phyloP scores from a whole-genome alignment of 2,329 filamentous ascomycete species.

The Beauveria scarabaeidicola region DNA sequence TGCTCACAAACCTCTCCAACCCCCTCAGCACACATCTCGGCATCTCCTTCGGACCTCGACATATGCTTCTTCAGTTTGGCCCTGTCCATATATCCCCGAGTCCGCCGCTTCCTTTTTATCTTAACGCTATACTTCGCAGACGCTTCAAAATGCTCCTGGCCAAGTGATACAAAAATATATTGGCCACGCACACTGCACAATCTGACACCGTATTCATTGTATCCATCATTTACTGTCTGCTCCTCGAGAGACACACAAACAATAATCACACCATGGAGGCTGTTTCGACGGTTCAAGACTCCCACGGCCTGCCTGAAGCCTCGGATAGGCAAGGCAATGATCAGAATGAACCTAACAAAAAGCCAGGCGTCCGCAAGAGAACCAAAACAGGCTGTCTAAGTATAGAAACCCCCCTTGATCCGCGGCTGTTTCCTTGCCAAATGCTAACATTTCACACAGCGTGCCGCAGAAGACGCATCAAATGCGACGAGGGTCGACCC shows the following conservation, averaged over 20 bases:
- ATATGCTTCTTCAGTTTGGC: not conserved
- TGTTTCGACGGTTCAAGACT: not conserved
- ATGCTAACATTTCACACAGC: slow-evolving; percentile 39
- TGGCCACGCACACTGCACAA: not conserved
- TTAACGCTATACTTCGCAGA: not conserved
- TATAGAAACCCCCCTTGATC: slow-evolving; percentile 33
- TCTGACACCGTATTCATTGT: not conserved
- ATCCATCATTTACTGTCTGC: not conserved
- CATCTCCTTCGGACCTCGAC: not conserved
- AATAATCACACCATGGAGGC: not conserved
- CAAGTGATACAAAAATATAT: slow-evolving; percentile 8
- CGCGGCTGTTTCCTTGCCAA: not conserved
- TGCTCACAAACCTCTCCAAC: not conserved
- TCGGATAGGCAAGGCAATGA: slow-evolving; percentile 27
- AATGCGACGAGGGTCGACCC: slow-evolving; percentile 86
- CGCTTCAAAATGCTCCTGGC: slow-evolving; percentile 2
- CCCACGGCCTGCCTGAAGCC: slow-evolving; percentile 16
- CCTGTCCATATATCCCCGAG: not conserved
- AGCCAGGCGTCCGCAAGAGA: slow-evolving; percentile 50
- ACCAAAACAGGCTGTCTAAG: slow-evolving; percentile 92
- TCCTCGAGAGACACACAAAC: not conserved
- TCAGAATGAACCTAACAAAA: slow-evolving; percentile 38
- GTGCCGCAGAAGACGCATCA: slow-evolving; percentile 90
- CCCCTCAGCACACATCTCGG: not conserved
- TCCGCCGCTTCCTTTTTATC: not conserved